Base-by-base conservation (phyloP, 495 filamentous ascomycete species). In the Glarea lozoyensis region DNA sequence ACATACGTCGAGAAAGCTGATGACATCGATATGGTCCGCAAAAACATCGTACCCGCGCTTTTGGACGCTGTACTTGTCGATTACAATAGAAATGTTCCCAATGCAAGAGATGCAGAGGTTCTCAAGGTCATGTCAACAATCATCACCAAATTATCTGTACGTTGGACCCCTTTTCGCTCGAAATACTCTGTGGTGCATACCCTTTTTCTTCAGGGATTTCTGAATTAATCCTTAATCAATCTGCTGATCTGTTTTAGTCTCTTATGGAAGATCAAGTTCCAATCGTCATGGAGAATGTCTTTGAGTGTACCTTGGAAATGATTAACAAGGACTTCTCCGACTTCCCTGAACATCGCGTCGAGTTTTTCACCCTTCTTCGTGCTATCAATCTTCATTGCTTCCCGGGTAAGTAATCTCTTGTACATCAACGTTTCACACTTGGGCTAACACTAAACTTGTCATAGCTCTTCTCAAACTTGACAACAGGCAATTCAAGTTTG, bases 241-340 rank as follows among this genome's bases (percentile, higher is more conserved):
- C 27, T 41, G 58, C 64, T 70, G 48, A 75, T 56, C 42, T 43
- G 12, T 15, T 42, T n/a, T 83, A 56, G 88, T 77, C 75, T 48
- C 70, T 94, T 54, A 97, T 97, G 93, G 89, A 96, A 59, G 92
- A 97, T 58, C 93, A 97, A 62, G 87, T 99, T 2, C 86, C 88
- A 0, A 80, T 79, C 32, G 96, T 97, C 60, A 94, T 99, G 87
- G 88, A 97, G 58, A 92, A 89, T 55, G 87, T 99, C 15, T 99
- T 99, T 59, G 90, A 95, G 62, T 97, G 92, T 66, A 99, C 92
- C 6, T 69, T 99, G 30, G 86, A 94, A 50, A 99, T 99, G 92
- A 97, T 99, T 68, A 99, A 97, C 75, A 99, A 97, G 64, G 90
- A 99, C 58, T 99, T 97, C 67, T 93, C 94, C 35, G 92, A 99